phyloP scores from a whole-genome alignment of 2,329 filamentous ascomycete genomes.

The Fusarium azukiicola region DNA sequence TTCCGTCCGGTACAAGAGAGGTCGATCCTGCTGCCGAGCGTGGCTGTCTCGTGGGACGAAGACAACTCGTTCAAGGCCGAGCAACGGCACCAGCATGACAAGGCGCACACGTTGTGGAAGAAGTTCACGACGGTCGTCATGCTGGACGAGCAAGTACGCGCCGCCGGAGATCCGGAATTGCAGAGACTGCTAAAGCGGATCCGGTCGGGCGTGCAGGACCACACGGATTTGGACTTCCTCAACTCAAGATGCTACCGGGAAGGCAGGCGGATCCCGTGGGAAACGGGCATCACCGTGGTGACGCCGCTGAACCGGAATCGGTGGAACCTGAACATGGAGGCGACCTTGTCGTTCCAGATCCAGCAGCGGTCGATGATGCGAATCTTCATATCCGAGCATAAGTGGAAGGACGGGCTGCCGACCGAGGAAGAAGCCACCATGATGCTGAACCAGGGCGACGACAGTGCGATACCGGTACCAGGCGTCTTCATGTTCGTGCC shows the following conservation, averaged over 20 bases:
- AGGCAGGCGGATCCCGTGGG: not conserved
- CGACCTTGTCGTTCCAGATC: not conserved
- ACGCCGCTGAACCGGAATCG: not conserved
- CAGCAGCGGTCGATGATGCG: not conserved
- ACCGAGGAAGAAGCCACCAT: not conserved
- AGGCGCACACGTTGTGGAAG: conserved; percentile 32
- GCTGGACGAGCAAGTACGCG: not conserved
- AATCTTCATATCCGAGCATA: not conserved
- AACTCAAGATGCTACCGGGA: not conserved
- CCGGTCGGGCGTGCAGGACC: not conserved
- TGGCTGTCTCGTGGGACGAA: not conserved
- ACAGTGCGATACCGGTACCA: no score
- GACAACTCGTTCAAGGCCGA: conserved; percentile 27
- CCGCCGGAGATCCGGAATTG: not conserved
- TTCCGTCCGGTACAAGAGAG: not conserved
- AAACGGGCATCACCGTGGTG: not conserved
- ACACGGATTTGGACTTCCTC: not conserved
- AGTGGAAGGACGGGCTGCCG: not conserved
- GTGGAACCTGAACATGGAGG: not conserved
- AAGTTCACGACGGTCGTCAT: conserved; percentile 37
- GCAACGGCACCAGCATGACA: conserved; percentile 34
- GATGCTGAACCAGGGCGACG: not conserved
- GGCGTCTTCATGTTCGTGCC: no score
- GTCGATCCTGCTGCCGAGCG: not conserved
- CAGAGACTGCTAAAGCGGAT: not conserved